Conservation (phyloP, 352 stramenopile species). For the Phytophthora vignae region DNA sequence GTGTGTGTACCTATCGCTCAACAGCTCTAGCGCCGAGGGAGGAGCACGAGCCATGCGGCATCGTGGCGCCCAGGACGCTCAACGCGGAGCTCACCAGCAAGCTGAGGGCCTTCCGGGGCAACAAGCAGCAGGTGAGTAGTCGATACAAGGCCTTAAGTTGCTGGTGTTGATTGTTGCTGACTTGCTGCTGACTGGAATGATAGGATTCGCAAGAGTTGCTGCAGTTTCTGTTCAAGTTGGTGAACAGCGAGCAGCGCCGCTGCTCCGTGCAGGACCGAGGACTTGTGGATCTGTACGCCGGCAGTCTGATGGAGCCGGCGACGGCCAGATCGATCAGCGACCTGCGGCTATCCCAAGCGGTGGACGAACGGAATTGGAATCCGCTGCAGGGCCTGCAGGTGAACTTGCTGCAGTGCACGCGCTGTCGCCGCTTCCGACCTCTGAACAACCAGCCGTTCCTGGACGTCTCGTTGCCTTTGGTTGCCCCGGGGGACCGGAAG, state of each 20-base stretch:
- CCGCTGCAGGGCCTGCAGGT: slow-evolving; percentile 81
- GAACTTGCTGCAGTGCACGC: slow-evolving; percentile 79
- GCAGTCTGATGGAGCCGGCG: slow-evolving; percentile 15
- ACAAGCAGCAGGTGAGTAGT: slow-evolving; percentile 74
- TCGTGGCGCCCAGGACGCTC: slow-evolving; percentile 57
- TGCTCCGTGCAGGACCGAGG: slow-evolving; percentile 62
- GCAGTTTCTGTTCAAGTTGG: slow-evolving; percentile 86
- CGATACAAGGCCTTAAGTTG: neutral
- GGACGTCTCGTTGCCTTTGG: slow-evolving; percentile 80
- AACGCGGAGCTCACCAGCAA: slow-evolving; percentile 72
- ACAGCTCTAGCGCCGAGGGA: slow-evolving; percentile 44
- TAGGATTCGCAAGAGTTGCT: slow-evolving; percentile 88
- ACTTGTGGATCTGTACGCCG: slow-evolving; percentile 53
- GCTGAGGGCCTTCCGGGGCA: slow-evolving; percentile 66
- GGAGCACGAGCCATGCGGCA: slow-evolving; percentile 38
- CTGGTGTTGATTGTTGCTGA: neutral
- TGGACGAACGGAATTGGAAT: slow-evolving; percentile 79
- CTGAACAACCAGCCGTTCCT: slow-evolving; percentile 84
- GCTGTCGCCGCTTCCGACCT: slow-evolving; percentile 69
- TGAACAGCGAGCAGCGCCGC: slow-evolving; percentile 70
- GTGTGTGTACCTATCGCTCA: neutral
- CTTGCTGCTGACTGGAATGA: neutral
- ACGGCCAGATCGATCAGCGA: slow-evolving; percentile 70
- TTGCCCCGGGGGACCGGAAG: slow-evolving; percentile 43
- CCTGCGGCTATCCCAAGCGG: slow-evolving; percentile 62